These are phyloP conservation scores for Austroboletus niveus DNA, from an alignment of 1,284 basidiomycete species.

Conservation along the genomic window DNA sequence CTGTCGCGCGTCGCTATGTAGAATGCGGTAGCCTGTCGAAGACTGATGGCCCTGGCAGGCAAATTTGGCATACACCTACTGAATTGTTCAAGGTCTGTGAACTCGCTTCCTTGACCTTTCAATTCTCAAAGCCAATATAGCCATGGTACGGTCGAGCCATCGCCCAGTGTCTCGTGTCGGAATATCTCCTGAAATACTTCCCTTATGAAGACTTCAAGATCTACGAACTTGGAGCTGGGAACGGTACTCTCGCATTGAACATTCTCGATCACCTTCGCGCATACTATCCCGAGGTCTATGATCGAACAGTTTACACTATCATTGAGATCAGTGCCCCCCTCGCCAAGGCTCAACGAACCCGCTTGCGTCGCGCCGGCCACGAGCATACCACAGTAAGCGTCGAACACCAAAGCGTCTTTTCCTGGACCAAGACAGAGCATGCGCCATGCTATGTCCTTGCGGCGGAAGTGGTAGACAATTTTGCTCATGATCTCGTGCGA, in stretches of 20 bases:
- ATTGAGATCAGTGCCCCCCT: constrained; percentile 90
- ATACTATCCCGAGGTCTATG: constrained; percentile 88
- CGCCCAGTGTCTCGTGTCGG: constrained; percentile 83
- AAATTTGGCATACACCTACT: constrained; percentile 99
- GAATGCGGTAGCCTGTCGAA: constrained; percentile 59
- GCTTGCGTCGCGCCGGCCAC: constrained; percentile 31
- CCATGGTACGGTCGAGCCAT: constrained; percentile 94
- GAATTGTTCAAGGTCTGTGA: constrained; percentile 90
- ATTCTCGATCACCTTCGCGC: constrained; percentile 80
- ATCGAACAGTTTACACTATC: constrained; percentile 86
- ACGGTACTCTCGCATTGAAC: constrained; percentile 90
- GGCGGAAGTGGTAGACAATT: constrained; percentile 97
- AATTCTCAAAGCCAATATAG: constrained; percentile 39
- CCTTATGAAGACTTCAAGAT: constrained; percentile 94
- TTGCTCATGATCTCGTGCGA: constrained; percentile 93
- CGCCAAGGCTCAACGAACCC: constrained; percentile 63
- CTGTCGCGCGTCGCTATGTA: constrained; percentile 75
- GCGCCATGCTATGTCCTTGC: constrained; percentile 93
- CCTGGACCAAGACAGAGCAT: constrained; percentile 75
- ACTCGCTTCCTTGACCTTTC: constrained; percentile 5
- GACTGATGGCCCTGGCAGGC: constrained; percentile 74
- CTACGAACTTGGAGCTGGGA: constrained; percentile 98
- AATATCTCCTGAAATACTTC: constrained; percentile 93
- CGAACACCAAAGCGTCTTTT: constrained; percentile 83
- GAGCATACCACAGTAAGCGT: constrained; percentile 61